A percentile compares a stretch with the other conserved stretches of the same genome.
Evolutionary conservation across 2,329 filamentous ascomycete genomes (phyloP).

Genomic region (Sarocladium strictum): DNA sequence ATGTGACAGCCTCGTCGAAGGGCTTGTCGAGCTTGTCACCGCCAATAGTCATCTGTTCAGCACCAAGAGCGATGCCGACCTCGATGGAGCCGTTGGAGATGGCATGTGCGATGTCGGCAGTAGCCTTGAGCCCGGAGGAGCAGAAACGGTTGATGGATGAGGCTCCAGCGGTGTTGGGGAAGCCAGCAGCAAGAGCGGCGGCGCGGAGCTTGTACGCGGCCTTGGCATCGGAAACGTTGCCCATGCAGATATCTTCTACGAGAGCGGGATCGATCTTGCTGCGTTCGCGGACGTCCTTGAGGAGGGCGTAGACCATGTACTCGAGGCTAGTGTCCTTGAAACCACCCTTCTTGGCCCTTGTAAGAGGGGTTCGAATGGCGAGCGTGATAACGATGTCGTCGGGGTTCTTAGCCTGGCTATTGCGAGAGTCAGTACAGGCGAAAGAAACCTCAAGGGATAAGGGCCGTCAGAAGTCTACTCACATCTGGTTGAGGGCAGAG

Average conservation of each 20-base stretch:
- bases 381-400: slow-evolving; percentile 97
- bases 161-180: slow-evolving; percentile 81
- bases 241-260: slow-evolving; percentile 85
- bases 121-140: slow-evolving; percentile 90
- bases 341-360: slow-evolving; percentile 84
- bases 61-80: slow-evolving; percentile 79
- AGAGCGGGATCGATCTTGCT: slow-evolving; percentile 73
- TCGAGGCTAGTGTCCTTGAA: slow-evolving; percentile 94
- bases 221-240: slow-evolving; percentile 82
- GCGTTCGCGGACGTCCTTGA: slow-evolving; percentile 69
- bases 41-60: slow-evolving; percentile 77
- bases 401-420: slow-evolving; percentile 81
- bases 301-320: slow-evolving; percentile 73
- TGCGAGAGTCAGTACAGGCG: slow-evolving; percentile 11
- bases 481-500: slow-evolving; percentile 72
- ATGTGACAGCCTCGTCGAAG: slow-evolving; percentile 71
- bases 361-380: slow-evolving; percentile 80
- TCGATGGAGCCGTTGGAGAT: slow-evolving; percentile 78
- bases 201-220: slow-evolving; percentile 89
- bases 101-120: slow-evolving; percentile 88
- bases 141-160: slow-evolving; percentile 93
- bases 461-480: too few species aligned
- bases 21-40: slow-evolving; percentile 65
- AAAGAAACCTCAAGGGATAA: neutral
- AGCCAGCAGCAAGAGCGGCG: slow-evolving; percentile 82